Base-by-base conservation (phyloP, 768 basidiomycete species). In the Hypholoma sublateritium region DNA sequence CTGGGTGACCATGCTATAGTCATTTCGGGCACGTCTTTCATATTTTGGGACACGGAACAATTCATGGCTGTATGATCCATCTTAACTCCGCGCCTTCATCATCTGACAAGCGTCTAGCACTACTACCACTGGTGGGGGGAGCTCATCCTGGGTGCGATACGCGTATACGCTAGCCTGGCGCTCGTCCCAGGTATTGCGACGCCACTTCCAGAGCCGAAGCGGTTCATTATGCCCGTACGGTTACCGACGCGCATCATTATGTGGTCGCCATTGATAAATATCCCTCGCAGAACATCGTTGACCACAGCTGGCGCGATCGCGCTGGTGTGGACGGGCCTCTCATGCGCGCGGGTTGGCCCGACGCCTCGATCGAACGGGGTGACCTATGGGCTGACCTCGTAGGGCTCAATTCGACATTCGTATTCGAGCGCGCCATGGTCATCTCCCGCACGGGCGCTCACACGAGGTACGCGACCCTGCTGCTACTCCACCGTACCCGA, bases 261-360 rank as follows among this genome's bases (percentile, higher is more conserved):
- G 28, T 17, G 22, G 28, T 34, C 9, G 5, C 4, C 4, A 13
- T 21, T 5, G 5, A 12, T 42, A 11, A 32, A 42, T 24, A 43
- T 42, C 8, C 12, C 25, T 21, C 28, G 11, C 41, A 67, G 65
- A 59, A 62, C 35, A 54, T 63, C 35, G 55, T 22, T 28, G 54
- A 62, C 13, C 9, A 64, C 7, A 72, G 70, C 41, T 87, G 84
- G 86, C 77, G 86, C 25, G 89, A 90, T 63, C 61, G 64, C 3
- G 84, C 85, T 1, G 78, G 80, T 12, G 80, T 90, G 61, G 81
- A 89, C 63, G 75, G 81, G 12, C 84, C 83, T 45, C 78, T 89
- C 57, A 74, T 89, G 56, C 83, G 85, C 36, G 80, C 84, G n/a
- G 83, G 81, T 1, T 89, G 88, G 69, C 89, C 88, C 0, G 74